phyloP scores from a whole-genome alignment of 108 stramenopile species.

The Mayamaea pseudoterrestris region DNA sequence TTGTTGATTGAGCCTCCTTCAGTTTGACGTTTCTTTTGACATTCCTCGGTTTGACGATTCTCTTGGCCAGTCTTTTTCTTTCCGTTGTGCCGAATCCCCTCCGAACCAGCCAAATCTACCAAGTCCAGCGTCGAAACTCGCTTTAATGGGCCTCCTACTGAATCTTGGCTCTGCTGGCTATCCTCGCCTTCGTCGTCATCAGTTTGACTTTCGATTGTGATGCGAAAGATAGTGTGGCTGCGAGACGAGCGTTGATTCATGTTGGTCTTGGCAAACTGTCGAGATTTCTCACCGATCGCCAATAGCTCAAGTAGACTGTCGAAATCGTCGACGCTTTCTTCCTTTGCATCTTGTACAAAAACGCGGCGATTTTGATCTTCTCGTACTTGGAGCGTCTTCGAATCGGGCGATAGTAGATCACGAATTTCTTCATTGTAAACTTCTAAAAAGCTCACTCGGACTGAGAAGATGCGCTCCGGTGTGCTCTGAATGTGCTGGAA shows the following conservation, averaged over 20 bases:
- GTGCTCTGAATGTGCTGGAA: slow-evolving; percentile 54
- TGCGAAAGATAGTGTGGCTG: slow-evolving; percentile 83
- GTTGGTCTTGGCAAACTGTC: slow-evolving; percentile 53
- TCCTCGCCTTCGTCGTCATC: background rate
- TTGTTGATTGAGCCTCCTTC: slow-evolving; percentile 98
- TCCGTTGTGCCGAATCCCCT: slow-evolving; percentile 47
- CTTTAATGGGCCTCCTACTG: background rate
- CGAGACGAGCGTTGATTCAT: slow-evolving; percentile 88
- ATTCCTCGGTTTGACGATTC: slow-evolving; percentile 15
- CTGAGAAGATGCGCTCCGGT: slow-evolving; percentile 78
- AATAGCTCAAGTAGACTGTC: slow-evolving; percentile 58
- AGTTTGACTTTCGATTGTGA: slow-evolving; percentile 88
- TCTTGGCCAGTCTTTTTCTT: slow-evolving; percentile 31
- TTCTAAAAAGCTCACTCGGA: slow-evolving; percentile 91
- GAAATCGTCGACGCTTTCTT: slow-evolving; percentile 68
- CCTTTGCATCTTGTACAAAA: slow-evolving; percentile 85
- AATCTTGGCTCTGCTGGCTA: background rate
- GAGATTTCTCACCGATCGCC: slow-evolving; percentile 44
- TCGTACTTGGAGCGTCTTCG: slow-evolving; percentile 61
- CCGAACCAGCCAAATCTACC: slow-evolving; percentile 85
- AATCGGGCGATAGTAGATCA: slow-evolving; percentile 71
- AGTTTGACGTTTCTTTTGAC: slow-evolving; percentile 22
- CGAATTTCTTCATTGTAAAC: slow-evolving; percentile 99
- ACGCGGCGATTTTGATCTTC: slow-evolving; percentile 65
- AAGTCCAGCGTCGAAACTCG: slow-evolving; percentile 40